Base-by-base conservation (phyloP, 768 basidiomycete genomes). In the Mycena epipterygia region DNA sequence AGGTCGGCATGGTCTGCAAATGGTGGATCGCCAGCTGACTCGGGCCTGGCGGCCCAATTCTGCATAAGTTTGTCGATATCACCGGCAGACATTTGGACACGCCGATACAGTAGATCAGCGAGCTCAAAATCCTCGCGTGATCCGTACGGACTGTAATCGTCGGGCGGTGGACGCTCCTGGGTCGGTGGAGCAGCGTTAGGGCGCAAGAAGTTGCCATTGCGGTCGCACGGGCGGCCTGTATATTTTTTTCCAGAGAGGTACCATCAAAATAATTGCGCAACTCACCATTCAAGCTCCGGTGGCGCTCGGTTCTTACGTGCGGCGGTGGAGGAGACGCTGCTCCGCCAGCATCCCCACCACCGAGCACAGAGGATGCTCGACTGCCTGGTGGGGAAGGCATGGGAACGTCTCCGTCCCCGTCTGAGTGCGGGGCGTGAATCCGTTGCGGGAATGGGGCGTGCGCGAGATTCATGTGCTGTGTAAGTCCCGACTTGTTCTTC, bases 41-140 rank as follows among this genome's bases (percentile, higher is more conserved):
- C 41, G 17, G 42, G 67, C 42, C 25, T 62, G 8, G 67, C 59
- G 37, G 67, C 67, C 67, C 67, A 68, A 9, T 37, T 71, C 23
- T 71, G 58, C 64, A 71, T 66, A 42, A 71, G 70, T 8, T 46
- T 35, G 37, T 71, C 70, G 41, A 71, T 71, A 0, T 19, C 64
- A 21, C 61, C 59, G 0, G 64, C 70, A 1, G 70, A 49, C 70
- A 71, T 62, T 23, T 71, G 64, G 0, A 71, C 53, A 5, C 29
- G 16, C 9, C 70, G 70, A 17, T 71, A 71, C 8, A 66, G 13
- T 9, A 71, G 64, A 19, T 71, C 70, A 0, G 70, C 70, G n/a
- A 71, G 64, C 8, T 65, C 29, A n/a, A 71, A 66, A n/a, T 61
- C 69, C 9, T 41, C 19, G 12, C 19, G 23, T 2, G 23, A 19